These are phyloP conservation scores for Fusarium sororula DNA, from an alignment of 2,329 filamentous ascomycete genomes.

Conservation along the genomic window DNA sequence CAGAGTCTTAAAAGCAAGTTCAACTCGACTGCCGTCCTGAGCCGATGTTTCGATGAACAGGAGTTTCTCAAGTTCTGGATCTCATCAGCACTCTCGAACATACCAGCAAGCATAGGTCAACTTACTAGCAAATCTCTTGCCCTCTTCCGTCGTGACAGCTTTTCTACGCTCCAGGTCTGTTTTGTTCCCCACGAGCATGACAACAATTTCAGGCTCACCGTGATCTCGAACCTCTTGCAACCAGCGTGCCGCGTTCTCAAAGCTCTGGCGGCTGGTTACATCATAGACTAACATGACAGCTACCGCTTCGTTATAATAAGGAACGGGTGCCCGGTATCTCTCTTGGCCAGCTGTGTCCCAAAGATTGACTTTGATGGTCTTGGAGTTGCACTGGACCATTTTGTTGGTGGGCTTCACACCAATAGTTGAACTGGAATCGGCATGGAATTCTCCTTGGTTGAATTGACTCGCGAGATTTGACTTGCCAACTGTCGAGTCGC, in stretches of 20 bases:
- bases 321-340: background rate
- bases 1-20: background rate
- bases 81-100: rapidly evolving
- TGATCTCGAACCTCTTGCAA: background rate
- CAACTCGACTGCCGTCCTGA: background rate
- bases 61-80: background rate
- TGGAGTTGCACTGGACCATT: background rate
- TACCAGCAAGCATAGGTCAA: rapidly evolving
- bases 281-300: background rate
- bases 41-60: constrained; percentile 1
- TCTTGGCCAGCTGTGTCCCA: constrained; percentile 7
- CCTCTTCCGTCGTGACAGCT: background rate
- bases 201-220: background rate
- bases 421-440: background rate
- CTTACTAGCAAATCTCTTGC: constrained; percentile 1
- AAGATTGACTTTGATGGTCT: background rate
- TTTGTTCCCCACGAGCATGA: constrained; percentile 7
- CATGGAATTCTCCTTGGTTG: background rate
- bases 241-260: background rate
- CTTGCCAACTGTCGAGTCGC: constrained; percentile 1
- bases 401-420: constrained; percentile 5
- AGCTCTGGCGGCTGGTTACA: background rate
- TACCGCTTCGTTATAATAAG: background rate
- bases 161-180: background rate
- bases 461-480: constrained; percentile 9